These are phyloP conservation scores for Bipolaris cookei DNA, from an alignment of 2,329 filamentous ascomycete species.

Conservation along the genomic window DNA sequence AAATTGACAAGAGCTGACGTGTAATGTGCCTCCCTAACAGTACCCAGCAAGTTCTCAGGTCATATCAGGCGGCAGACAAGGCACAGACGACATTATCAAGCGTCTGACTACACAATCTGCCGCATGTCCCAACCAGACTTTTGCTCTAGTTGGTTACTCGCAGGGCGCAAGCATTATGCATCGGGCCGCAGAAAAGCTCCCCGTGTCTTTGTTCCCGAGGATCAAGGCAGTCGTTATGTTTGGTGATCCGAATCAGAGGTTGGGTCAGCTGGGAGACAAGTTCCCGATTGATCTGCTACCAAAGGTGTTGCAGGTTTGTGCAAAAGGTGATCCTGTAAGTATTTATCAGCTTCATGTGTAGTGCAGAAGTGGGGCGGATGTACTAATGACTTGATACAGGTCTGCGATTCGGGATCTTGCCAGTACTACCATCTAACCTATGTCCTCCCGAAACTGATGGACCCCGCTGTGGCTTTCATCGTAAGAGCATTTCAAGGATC, in stretches of 20 bases:
- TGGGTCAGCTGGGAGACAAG: conserved; percentile 3
- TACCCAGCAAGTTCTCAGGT: conserved; percentile 10
- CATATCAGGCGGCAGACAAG: conserved; percentile 7
- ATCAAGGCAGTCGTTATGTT: conserved; percentile 12
- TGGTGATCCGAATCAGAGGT: conserved; percentile 6
- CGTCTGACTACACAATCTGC: neutral
- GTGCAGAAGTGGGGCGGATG: neutral
- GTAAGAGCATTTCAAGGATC: neutral
- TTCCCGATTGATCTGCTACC: neutral
- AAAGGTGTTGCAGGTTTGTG: conserved; percentile 8
- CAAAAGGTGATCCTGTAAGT: conserved; percentile 9
- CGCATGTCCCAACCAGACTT: conserved; percentile 10
- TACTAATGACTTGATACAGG: neutral
- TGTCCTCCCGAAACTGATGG: conserved; percentile 1
- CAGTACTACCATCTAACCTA: conserved; percentile 8
- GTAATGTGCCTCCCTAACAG: neutral
- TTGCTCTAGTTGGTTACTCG: conserved; percentile 5
- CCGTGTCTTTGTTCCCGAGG: conserved; percentile 1
- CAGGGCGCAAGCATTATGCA: conserved; percentile 13
- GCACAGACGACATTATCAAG: conserved; percentile 7
- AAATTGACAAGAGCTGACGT: neutral
- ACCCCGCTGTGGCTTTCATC: neutral
- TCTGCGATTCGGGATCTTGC: conserved; percentile 6
- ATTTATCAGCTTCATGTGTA: neutral
- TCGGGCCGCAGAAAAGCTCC: conserved; percentile 3